Percentiles rank a stretch among this genome's conserved stretches.
Conservation (phyloP, 805 yeast species). For the Candida rishiriensis region DNA sequence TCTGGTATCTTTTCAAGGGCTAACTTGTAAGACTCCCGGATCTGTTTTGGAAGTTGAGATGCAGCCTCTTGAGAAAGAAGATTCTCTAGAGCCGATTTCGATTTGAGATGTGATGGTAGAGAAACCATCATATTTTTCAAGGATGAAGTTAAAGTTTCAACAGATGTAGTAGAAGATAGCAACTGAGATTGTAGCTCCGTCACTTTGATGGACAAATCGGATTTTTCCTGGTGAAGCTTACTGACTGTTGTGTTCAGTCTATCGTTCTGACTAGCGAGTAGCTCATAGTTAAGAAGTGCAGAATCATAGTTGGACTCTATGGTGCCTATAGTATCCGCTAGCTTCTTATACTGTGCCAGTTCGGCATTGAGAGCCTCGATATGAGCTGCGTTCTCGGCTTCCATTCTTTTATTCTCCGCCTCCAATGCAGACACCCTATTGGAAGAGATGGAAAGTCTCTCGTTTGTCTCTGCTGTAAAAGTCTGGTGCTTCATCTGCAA, state of each 20-base stretch:
- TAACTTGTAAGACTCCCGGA: too few species aligned
- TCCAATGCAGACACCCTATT: too few species aligned
- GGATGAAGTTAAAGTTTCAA: too few species aligned
- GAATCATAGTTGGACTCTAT: conserved; percentile 10
- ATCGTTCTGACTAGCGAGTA: conserved; percentile 4
- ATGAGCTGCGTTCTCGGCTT: background rate
- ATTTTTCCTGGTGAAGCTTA: background rate
- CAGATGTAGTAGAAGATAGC: too few species aligned
- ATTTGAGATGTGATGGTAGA: too few species aligned
- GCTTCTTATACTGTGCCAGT: conserved; percentile 5
- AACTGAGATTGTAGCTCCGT: too few species aligned
- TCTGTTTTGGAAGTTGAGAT: too few species aligned
- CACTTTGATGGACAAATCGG: background rate
- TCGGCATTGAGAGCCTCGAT: conserved; percentile 1
- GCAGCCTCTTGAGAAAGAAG: too few species aligned
- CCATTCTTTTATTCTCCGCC: conserved; percentile 11
- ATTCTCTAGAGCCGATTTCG: too few species aligned
- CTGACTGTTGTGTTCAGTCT: background rate
- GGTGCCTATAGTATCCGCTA: conserved; percentile 2
- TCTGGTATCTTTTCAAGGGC: background rate
- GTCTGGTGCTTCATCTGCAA: conserved; percentile 3
- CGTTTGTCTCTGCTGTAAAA: background rate
- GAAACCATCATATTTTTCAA: too few species aligned
- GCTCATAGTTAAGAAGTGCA: conserved; percentile 5
- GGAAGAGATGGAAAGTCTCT: too few species aligned